Evolutionary conservation across 2,329 filamentous ascomycete species (phyloP).

Genomic region (Sporothrix schenckii): DNA sequence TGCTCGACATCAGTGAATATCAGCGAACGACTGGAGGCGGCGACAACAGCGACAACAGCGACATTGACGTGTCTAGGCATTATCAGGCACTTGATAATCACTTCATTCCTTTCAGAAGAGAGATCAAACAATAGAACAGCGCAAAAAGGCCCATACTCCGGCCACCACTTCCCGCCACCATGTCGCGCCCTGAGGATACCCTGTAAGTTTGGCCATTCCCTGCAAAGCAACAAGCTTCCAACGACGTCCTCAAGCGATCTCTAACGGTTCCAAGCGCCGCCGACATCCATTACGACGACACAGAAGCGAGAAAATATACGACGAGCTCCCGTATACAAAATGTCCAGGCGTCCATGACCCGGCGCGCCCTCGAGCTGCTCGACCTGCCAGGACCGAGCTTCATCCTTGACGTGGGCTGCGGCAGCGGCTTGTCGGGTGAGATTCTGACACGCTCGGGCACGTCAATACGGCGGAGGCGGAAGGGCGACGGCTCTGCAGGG

Average conservation of each 20-base stretch:
- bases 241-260: constrained; percentile 31
- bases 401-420: constrained; percentile 96
- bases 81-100: not conserved
- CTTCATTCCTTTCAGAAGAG: not conserved
- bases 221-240: not conserved
- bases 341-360: constrained; percentile 93
- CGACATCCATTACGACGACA: constrained; percentile 96
- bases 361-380: constrained; percentile 89
- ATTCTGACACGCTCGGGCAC: constrained; percentile 66
- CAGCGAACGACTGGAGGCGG: not conserved
- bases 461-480: constrained; percentile 23
- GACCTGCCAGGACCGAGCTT: constrained; percentile 76
- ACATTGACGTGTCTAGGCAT: not conserved
- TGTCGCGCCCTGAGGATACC: constrained; percentile 96
- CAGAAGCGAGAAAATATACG: constrained; percentile 95
- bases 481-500: not conserved
- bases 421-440: constrained; percentile 90
- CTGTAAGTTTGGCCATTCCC: constrained; percentile 60
- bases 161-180: constrained; percentile 45
- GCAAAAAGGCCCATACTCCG: not conserved
- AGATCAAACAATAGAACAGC: not conserved
- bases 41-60: not conserved
- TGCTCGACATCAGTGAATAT: constrained; percentile 2
- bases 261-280: constrained; percentile 65
- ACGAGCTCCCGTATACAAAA: constrained; percentile 93